A percentile compares a stretch with the other conserved stretches of the same genome.
Conservation (phyloP, 352 stramenopile genomes). For the Globisporangium viniferum region DNA sequence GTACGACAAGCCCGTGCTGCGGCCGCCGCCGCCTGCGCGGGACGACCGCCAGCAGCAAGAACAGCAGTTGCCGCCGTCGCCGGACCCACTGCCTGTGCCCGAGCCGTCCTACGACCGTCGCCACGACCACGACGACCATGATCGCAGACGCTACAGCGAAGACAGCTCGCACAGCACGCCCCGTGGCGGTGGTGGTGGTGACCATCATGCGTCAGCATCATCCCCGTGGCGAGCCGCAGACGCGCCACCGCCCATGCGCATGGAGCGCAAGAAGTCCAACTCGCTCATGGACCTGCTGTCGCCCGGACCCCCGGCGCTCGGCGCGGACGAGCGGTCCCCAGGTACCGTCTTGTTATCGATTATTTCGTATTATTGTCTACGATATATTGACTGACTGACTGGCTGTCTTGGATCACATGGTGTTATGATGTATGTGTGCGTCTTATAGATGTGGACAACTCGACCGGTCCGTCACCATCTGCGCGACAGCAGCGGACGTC, state of each 20-base stretch:
- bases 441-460: conserved; percentile 17
- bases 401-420: background rate
- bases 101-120: conserved; percentile 40
- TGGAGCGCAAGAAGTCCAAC: conserved; percentile 68
- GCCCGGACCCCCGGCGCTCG: conserved; percentile 41
- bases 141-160: conserved; percentile 12
- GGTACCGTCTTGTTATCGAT: conserved; percentile 15
- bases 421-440: background rate
- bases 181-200: background rate
- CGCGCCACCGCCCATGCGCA: conserved; percentile 16
- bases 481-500: conserved; percentile 13
- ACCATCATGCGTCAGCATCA: background rate
- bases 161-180: conserved; percentile 17
- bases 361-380: background rate
- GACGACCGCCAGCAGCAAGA: background rate
- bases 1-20: conserved; percentile 71
- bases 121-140: conserved; percentile 8
- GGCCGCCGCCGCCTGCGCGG: background rate
- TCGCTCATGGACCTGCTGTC: conserved; percentile 76
- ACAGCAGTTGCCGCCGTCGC: conserved; percentile 15
- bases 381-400: background rate
- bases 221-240: conserved; percentile 11
- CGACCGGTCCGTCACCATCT: conserved; percentile 10
- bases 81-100: conserved; percentile 39
- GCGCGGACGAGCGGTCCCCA: conserved; percentile 29